Base-by-base conservation (phyloP, 2,329 filamentous ascomycete genomes). In the Aspergillus niger region DNA sequence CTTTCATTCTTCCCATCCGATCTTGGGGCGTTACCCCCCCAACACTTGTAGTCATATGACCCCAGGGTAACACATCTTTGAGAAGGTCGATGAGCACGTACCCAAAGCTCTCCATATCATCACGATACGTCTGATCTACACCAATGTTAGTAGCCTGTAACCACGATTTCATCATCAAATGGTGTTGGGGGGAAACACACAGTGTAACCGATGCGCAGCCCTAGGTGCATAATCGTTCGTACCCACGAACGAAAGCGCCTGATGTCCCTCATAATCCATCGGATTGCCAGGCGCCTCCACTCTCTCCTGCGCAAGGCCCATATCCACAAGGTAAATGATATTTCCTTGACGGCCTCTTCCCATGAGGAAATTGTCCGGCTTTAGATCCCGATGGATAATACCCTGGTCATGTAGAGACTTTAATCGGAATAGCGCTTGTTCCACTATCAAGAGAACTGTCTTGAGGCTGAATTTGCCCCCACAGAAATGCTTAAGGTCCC, bases 61-160 rank as follows among this genome's bases (percentile, higher is more conserved):
- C 20, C 52, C 52, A 55, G 8, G 52, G 52, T 15, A 55, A 30
- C 1, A 20, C 5, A 11, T 41, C 17, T 10, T 24, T 30, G 11
- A 55, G 10, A 17, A 55, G 28, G 7, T 55, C 52, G n/a, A 55
- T n/a, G 3, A 55, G 39, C 4, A 44, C 15, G 39, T 55, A 55
- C 8, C 52, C 52, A 5, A 55, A 28, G 15, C 38, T 30, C 41
- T 55, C 52, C 38, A 55, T 15, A 11, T 55, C 52, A 11, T 55
- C 52, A 10, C 52, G 52, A 20, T 44, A 55, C 13, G 52, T 44
- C 20, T 44, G 39, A 26, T 10, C 52, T 55, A 26, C 5, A 15
- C n/a, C 2, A 4, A 1, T 2, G 28, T 22, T 2, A 51, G 24
- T 32, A 50, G 32, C 1, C 24, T 26, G 11, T 6, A 30, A 5